Conservation (phyloP, 2,329 filamentous ascomycete genomes). For the Penicillium sp. region DNA sequence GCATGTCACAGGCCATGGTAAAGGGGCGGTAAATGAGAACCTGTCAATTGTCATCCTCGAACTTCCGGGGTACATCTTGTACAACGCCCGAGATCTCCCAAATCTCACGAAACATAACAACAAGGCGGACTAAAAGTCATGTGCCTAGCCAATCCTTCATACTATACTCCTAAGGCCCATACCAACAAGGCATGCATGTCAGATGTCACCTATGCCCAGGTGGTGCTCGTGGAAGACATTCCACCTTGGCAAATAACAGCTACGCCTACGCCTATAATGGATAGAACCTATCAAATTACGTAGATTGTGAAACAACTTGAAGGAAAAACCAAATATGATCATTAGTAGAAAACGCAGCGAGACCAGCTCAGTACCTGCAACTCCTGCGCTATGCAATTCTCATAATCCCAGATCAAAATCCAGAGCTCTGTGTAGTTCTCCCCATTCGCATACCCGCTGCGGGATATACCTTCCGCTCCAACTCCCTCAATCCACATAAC, state of each 20-base stretch:
- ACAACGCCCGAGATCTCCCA: neutral
- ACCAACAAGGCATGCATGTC: neutral
- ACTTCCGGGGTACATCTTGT: neutral
- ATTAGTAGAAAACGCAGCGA: neutral
- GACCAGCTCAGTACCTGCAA: neutral
- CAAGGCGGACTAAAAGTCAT: neutral
- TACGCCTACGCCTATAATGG: neutral
- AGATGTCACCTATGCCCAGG: neutral
- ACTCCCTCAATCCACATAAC: constrained; percentile 13
- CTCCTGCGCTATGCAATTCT: neutral
- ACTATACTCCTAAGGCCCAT: neutral
- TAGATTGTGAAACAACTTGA: no score
- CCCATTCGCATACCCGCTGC: constrained; percentile 4
- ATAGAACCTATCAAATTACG: no score
- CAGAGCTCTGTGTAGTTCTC: constrained; percentile 7
- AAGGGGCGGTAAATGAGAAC: neutral
- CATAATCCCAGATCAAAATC: neutral
- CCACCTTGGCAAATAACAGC: no score
- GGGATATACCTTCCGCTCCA: constrained; percentile 6
- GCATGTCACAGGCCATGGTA: neutral
- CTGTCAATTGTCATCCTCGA: neutral
- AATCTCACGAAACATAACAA: neutral
- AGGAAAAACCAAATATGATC: no score
- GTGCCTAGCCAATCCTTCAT: neutral
- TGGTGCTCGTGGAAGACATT: neutral